Conservation (phyloP, 805 yeast species). For the Zygosaccharomyces gambellarensis region DNA sequence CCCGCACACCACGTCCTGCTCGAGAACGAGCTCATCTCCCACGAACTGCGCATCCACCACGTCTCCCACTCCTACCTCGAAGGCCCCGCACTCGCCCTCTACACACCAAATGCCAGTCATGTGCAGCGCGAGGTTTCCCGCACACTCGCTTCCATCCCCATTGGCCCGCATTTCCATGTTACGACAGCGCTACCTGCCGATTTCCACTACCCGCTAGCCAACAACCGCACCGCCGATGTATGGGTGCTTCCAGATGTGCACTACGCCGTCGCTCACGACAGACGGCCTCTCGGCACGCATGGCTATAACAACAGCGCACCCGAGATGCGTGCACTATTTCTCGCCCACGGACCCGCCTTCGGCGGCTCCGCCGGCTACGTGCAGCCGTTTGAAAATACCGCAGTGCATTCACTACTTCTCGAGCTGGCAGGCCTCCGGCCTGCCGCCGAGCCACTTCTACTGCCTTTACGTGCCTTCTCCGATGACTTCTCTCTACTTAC, state of each 20-base stretch:
- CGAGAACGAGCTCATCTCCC: slow-evolving; percentile 65
- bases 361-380: slow-evolving; percentile 23
- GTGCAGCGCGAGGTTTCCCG: not conserved
- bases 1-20: slow-evolving; percentile 53
- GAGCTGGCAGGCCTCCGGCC: not conserved
- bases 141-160: not conserved
- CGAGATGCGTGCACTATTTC: slow-evolving; percentile 77
- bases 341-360: slow-evolving; percentile 81
- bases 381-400: slow-evolving; percentile 65
- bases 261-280: slow-evolving; percentile 34
- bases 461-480: not conserved
- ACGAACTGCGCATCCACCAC: slow-evolving; percentile 21
- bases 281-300: slow-evolving; percentile 56
- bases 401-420: slow-evolving; percentile 36
- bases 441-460: not conserved
- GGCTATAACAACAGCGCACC: slow-evolving; percentile 77
- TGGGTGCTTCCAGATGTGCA: slow-evolving; percentile 86
- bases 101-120: slow-evolving; percentile 1
- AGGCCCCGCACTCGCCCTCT: slow-evolving; percentile 18
- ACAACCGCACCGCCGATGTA: slow-evolving; percentile 59
- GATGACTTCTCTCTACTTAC: slow-evolving; percentile 60
- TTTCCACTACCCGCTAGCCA: not conserved
- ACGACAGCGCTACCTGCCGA: not conserved
- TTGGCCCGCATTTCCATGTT: not conserved
- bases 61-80: slow-evolving; percentile 16